A percentile compares a stretch with the other conserved stretches of the same genome.
These are phyloP conservation scores for Cryptococcus hybrid DNA, from an alignment of 1,284 basidiomycete genomes.

Conservation along the genomic window DNA sequence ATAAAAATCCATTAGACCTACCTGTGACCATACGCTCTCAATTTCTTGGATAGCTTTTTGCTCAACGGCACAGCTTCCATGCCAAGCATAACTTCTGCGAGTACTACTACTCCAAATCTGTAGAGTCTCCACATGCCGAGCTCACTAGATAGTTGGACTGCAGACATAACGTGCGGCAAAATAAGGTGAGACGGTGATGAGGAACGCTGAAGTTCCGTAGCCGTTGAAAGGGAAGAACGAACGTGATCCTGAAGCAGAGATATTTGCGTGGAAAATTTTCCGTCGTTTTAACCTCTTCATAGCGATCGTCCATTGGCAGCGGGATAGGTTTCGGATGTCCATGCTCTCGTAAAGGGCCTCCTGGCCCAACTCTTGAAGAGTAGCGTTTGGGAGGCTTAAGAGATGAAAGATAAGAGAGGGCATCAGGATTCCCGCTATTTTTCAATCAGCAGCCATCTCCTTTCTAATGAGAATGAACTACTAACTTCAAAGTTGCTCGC, in stretches of 20 bases:
- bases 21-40: conserved; percentile 24
- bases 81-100: conserved; percentile 32
- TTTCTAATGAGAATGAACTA: background rate
- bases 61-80: conserved; percentile 34
- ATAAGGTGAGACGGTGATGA: conserved; percentile 30
- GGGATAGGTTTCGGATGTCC: conserved; percentile 6
- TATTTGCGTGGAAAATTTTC: conserved; percentile 13
- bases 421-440: conserved; percentile 19
- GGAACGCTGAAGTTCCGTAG: conserved; percentile 20
- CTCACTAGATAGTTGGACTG: conserved; percentile 28
- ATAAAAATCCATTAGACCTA: conserved; percentile 1
- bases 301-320: too few relatives aligned
- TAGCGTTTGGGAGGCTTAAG: conserved; percentile 12
- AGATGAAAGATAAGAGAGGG: conserved; percentile 16
- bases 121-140: conserved; percentile 38
- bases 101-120: conserved; percentile 28
- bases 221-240: conserved; percentile 14
- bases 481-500: conserved; percentile 23
- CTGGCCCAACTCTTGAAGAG: conserved; percentile 9
- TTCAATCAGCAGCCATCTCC: background rate
- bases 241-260: conserved; percentile 28
- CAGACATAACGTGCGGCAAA: conserved; percentile 32
- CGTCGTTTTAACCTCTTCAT: too few relatives aligned
- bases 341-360: conserved; percentile 12
- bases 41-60: conserved; percentile 18